A percentile compares a stretch with the other conserved stretches of the same genome.
These are phyloP conservation scores for Pyrenopolyporus hunteri DNA, from an alignment of 495 filamentous ascomycete species.

Conservation along the genomic window DNA sequence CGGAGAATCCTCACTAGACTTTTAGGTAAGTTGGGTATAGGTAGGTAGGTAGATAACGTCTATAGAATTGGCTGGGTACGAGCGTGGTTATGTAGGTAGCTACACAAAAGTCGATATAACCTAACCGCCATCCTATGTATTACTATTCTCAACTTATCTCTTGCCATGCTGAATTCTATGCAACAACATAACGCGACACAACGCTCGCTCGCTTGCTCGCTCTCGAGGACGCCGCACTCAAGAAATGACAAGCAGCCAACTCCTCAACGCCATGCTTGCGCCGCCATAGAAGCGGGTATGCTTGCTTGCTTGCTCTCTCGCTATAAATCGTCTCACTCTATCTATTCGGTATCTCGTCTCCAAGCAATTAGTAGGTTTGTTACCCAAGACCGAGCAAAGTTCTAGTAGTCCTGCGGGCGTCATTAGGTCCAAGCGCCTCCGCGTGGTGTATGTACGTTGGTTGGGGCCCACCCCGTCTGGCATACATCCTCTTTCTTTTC, in stretches of 20 bases:
- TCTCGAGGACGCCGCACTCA: slow-evolving; percentile 1
- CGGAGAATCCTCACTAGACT: background rate
- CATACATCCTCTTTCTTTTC: background rate
- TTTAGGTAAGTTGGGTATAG: background rate
- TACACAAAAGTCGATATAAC: background rate
- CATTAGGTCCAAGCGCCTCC: background rate
- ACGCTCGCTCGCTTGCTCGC: slow-evolving; percentile 6
- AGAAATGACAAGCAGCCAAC: slow-evolving; percentile 17
- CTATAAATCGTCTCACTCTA: background rate
- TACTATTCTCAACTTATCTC: background rate
- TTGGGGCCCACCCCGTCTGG: background rate
- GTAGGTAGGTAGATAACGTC: background rate
- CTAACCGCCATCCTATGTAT: background rate
- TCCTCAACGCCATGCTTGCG: slow-evolving; percentile 34
- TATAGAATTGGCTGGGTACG: too few species aligned
- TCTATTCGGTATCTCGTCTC: slow-evolving; percentile 14
- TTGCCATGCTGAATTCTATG: slow-evolving; percentile 16
- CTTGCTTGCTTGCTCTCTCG: background rate
- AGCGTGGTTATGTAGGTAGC: background rate
- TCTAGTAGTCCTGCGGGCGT: background rate
- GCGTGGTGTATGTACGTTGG: background rate
- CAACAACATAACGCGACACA: slow-evolving; percentile 10
- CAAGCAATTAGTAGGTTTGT: background rate
- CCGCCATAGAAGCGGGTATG: slow-evolving; percentile 6
- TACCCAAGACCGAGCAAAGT: slow-evolving; percentile 4